Evolutionary conservation across 768 basidiomycete genomes (phyloP).

Genomic region (Amanita pallidorosea): DNA sequence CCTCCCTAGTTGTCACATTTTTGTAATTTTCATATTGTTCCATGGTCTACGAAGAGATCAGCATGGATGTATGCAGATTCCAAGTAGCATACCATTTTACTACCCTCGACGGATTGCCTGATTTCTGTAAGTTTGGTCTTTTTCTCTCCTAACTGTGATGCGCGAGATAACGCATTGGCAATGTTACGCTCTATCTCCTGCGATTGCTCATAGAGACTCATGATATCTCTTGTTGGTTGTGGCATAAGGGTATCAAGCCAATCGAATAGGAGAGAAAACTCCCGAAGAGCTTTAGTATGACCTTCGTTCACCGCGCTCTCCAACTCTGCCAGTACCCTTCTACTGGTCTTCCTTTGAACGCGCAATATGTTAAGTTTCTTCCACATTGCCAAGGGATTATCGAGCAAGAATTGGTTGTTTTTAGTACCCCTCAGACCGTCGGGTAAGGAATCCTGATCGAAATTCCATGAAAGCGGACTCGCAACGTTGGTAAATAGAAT

Average conservation of each 20-base stretch:
- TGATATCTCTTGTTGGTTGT: slow-evolving; percentile 10
- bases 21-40: not conserved
- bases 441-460: slow-evolving; percentile 10
- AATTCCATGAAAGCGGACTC: slow-evolving; percentile 12
- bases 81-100: not conserved
- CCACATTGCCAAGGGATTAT: slow-evolving; percentile 9
- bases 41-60: slow-evolving; percentile 1
- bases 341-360: not conserved
- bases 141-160: slow-evolving; percentile 5
- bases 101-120: not conserved
- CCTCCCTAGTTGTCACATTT: not conserved
- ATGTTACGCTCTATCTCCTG: slow-evolving; percentile 8
- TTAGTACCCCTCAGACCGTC: not conserved
- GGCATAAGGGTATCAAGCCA: slow-evolving; percentile 8
- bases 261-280: slow-evolving; percentile 7
- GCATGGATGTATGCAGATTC: not conserved
- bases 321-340: not conserved
- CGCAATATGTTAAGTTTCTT: slow-evolving; percentile 5
- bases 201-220: slow-evolving; percentile 6
- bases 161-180: slow-evolving; percentile 4
- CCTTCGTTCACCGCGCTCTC: not conserved
- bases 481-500: slow-evolving; percentile 16
- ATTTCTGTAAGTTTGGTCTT: not conserved
- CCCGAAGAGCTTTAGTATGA: slow-evolving; percentile 9
- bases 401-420: slow-evolving; percentile 3